Evolutionary conservation across 345 rosid genomes (phyloP).

Genomic region (Salix caprea): DNA sequence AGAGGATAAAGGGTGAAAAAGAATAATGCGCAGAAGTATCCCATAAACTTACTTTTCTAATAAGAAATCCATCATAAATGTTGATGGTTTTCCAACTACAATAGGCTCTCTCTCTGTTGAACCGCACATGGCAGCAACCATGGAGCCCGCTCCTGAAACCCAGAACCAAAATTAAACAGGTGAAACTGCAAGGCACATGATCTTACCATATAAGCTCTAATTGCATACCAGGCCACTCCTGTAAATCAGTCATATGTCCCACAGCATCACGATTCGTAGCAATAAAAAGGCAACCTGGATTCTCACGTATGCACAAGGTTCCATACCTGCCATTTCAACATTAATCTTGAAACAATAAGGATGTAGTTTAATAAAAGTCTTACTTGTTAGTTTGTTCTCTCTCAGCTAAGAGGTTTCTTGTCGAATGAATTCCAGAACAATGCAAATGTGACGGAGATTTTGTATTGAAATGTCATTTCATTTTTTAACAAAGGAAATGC

Average conservation of each 20-base stretch:
- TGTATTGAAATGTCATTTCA: no score
- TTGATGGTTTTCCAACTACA: conserved; percentile 90
- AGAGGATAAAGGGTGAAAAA: not conserved
- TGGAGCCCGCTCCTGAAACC: conserved; percentile 83
- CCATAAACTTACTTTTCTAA: conserved; percentile 54
- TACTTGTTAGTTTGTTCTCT: not conserved
- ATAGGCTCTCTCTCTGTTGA: conserved; percentile 75
- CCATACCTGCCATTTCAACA: conserved; percentile 54
- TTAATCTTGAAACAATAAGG: not conserved
- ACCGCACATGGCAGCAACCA: conserved; percentile 81
- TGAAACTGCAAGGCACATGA: not conserved
- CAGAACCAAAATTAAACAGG: conserved; percentile 6
- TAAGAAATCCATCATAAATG: conserved; percentile 87
- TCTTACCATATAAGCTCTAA: not conserved
- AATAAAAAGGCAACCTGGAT: conserved; percentile 86
- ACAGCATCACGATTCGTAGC: conserved; percentile 89
- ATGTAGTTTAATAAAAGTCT: not conserved
- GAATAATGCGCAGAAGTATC: not conserved
- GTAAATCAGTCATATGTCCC: conserved; percentile 78
- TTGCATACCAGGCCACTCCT: conserved; percentile 89
- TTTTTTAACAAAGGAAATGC: not conserved
- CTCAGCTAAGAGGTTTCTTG: not conserved
- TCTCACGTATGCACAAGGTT: conserved; percentile 89
- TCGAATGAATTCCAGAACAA: not conserved
- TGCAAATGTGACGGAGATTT: not conserved